Conservation (phyloP, 1,284 basidiomycete genomes). For the Sporisorium graminicola region DNA sequence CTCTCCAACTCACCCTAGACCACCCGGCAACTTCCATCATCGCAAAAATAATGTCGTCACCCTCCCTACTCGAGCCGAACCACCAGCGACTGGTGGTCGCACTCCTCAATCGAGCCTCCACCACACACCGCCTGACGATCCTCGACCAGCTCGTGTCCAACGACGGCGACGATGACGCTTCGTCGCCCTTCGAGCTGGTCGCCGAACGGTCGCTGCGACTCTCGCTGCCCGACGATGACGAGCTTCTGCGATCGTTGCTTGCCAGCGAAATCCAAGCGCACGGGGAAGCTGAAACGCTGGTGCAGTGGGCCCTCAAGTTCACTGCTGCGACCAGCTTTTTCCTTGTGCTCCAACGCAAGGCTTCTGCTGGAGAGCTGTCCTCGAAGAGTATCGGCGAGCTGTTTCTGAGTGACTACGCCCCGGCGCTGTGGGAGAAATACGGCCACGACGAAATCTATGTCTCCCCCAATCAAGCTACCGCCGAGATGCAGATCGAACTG, state of each 20-base stretch:
- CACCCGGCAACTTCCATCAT: neutral
- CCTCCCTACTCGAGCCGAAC: constrained; percentile 1
- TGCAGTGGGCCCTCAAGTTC: constrained; percentile 42
- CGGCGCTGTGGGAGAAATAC: constrained; percentile 21
- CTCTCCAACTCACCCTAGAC: neutral
- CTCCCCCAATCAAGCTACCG: constrained; percentile 17
- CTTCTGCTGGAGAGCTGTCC: neutral
- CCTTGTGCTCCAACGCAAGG: constrained; percentile 38
- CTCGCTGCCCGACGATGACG: constrained; percentile 40
- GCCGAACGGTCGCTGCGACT: constrained; percentile 38
- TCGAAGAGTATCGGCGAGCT: neutral
- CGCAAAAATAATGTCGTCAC: neutral
- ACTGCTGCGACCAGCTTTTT: constrained; percentile 35
- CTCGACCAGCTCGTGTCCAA: constrained; percentile 11
- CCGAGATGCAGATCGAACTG: constrained; percentile 46
- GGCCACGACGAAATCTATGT: constrained; percentile 52
- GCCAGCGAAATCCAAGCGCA: constrained; percentile 24
- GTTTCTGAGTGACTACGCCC: neutral
- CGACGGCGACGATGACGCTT: neutral
- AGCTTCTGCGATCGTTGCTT: constrained; percentile 50
- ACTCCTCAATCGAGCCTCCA: constrained; percentile 36
- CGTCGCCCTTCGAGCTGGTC: constrained; percentile 38
- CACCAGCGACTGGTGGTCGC: constrained; percentile 10
- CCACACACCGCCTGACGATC: constrained; percentile 19
- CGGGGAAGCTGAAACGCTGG: constrained; percentile 33